phyloP scores from a whole-genome alignment of 306 rosid genomes.

The Malus sylvestris region DNA sequence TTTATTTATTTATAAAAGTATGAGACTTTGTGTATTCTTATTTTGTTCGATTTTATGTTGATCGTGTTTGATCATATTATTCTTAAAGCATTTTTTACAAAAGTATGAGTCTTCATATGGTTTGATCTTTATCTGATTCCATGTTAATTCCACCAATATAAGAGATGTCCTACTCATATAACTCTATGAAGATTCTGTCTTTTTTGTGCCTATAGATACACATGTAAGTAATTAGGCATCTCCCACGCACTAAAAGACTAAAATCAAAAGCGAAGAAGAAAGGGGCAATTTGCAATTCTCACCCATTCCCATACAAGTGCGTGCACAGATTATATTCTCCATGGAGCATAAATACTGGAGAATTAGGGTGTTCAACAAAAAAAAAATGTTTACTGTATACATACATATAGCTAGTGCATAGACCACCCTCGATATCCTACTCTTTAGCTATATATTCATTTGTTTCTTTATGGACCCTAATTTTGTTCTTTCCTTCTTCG shows the following conservation, averaged over 20 bases:
- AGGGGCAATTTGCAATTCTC: neutral
- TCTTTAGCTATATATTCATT: neutral
- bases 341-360: neutral
- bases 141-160: neutral
- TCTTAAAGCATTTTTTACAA: too few species aligned
- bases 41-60: neutral
- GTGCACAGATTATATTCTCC: constrained; percentile 7
- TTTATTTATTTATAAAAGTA: too few species aligned
- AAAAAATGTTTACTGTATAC: neutral
- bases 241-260: constrained; percentile 18
- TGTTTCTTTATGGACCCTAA: neutral
- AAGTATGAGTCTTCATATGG: too few species aligned
- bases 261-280: neutral
- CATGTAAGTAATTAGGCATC: neutral
- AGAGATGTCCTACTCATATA: neutral
- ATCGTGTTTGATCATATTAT: neutral
- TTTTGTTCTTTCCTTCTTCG: neutral
- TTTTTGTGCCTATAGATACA: neutral
- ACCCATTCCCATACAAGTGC: constrained; percentile 20
- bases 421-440: neutral
- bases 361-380: neutral
- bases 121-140: neutral
- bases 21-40: neutral
- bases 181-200: neutral
- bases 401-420: neutral